Evolutionary conservation across 192 early-diverging fungal genomes (phyloP).

Genomic region (Coemansia sp.): DNA sequence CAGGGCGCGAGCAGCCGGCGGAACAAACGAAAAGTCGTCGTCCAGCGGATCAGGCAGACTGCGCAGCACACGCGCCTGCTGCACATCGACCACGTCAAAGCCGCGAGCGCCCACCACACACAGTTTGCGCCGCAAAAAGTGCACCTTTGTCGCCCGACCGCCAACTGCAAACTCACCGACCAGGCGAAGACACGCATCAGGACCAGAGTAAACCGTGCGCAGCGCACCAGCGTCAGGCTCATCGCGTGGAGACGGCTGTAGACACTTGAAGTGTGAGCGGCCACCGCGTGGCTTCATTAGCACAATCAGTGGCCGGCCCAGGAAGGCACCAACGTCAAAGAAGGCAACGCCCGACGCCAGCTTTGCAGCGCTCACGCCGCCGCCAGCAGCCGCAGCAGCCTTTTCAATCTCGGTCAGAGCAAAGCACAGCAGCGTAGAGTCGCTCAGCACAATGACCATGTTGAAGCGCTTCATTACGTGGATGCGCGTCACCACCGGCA

Average conservation of each 20-base stretch:
- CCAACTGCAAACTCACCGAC: slow-evolving; percentile 53
- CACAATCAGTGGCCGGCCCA: slow-evolving; percentile 41
- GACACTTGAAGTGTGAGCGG: slow-evolving; percentile 54
- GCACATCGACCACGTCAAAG: slow-evolving; percentile 91
- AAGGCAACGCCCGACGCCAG: slow-evolving; percentile 48
- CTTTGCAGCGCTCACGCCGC: slow-evolving; percentile 25
- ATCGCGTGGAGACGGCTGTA: slow-evolving; percentile 29
- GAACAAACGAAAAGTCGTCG: slow-evolving; percentile 52
- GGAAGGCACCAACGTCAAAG: slow-evolving; percentile 47
- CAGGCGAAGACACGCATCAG: slow-evolving; percentile 27
- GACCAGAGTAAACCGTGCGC: slow-evolving; percentile 40
- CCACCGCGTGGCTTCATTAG: slow-evolving; percentile 48
- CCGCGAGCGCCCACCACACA: slow-evolving; percentile 86
- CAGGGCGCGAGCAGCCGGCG: slow-evolving; percentile 30
- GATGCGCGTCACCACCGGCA: slow-evolving; percentile 28
- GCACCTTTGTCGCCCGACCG: slow-evolving; percentile 65
- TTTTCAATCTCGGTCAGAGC: slow-evolving; percentile 41
- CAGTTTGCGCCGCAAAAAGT: slow-evolving; percentile 81
- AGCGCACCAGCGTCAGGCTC: slow-evolving; percentile 11
- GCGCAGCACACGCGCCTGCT: slow-evolving; percentile 30
- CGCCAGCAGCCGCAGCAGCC: slow-evolving; percentile 20
- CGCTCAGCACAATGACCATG: slow-evolving; percentile 41
- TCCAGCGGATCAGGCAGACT: slow-evolving; percentile 44
- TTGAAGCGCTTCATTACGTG: slow-evolving; percentile 42
- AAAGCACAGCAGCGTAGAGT: slow-evolving; percentile 41